Percentiles rank a stretch among this genome's conserved stretches.
Conservation (phyloP, 495 filamentous ascomycete genomes). For the Annulohypoxylon nitens region DNA sequence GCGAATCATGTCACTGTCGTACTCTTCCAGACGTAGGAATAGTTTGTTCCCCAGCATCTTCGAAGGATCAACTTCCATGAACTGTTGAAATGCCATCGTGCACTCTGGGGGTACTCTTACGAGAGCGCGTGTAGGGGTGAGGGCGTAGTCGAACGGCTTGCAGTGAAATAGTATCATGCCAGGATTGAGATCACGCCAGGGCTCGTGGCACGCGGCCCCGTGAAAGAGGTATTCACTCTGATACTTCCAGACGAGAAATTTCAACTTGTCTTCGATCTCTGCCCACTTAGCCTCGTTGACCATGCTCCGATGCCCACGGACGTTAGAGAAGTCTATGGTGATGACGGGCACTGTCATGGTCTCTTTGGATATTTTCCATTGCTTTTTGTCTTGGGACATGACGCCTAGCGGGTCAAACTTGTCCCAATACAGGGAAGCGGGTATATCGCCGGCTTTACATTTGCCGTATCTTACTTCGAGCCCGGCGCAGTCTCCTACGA, state of each 20-base stretch:
- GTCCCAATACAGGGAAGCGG: not conserved
- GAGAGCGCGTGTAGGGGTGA: slow-evolving; percentile 1
- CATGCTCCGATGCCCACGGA: not conserved
- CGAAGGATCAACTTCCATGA: not conserved
- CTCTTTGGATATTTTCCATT: slow-evolving; percentile 15
- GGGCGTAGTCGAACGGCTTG: slow-evolving; percentile 3
- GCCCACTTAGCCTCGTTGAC: not conserved
- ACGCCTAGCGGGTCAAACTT: slow-evolving; percentile 15
- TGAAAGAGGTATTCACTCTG: not conserved
- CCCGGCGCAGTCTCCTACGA: not conserved
- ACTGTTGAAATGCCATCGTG: not conserved
- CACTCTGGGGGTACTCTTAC: not conserved
- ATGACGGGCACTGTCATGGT: slow-evolving; percentile 1
- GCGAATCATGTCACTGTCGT: not conserved
- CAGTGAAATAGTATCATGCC: slow-evolving; percentile 5
- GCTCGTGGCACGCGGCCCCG: not conserved
- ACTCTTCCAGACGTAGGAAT: not conserved
- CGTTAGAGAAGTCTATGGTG: slow-evolving; percentile 1
- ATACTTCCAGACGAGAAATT: too few species aligned
- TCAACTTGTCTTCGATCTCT: not conserved
- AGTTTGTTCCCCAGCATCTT: not conserved
- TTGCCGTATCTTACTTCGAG: not conserved
- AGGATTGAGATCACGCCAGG: not conserved
- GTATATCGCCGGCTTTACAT: not conserved
- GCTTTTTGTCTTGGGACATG: slow-evolving; percentile 7